phyloP scores from a whole-genome alignment of 306 rosid species.

The Mimosa bimucronata region DNA sequence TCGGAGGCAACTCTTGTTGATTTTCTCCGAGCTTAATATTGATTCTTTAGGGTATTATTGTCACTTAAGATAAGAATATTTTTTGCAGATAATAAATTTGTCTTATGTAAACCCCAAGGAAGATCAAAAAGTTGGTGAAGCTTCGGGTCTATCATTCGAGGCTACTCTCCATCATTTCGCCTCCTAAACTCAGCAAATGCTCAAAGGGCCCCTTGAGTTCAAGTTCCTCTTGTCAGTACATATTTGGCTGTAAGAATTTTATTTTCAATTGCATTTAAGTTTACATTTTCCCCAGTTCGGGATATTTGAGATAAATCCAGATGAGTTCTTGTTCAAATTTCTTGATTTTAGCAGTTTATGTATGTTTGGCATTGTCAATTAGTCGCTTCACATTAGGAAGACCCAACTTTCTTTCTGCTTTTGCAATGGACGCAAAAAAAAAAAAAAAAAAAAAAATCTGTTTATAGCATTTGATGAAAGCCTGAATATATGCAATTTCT shows the following conservation, averaged over 20 bases:
- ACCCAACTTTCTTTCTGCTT: constrained; percentile 11
- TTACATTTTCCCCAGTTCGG: constrained; percentile 2
- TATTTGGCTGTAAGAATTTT: constrained; percentile 8
- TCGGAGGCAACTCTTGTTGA: too few species aligned
- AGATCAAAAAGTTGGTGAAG: constrained; percentile 58
- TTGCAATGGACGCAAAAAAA: constrained; percentile 13
- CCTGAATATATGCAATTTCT: background rate
- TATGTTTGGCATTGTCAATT: background rate
- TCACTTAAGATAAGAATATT: background rate
- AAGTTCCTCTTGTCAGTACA: constrained; percentile 94
- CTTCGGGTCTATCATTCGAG: constrained; percentile 43
- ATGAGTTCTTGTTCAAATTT: constrained; percentile 10
- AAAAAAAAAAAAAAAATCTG: too few species aligned
- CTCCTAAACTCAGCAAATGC: constrained; percentile 64
- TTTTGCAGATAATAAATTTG: constrained; percentile 14
- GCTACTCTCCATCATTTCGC: constrained; percentile 31
- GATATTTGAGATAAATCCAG: constrained; percentile 17
- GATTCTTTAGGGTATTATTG: too few species aligned
- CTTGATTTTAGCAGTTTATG: constrained; percentile 9
- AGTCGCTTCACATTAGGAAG: constrained; percentile 11
- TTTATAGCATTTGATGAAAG: constrained; percentile 21
- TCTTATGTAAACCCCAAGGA: constrained; percentile 29
- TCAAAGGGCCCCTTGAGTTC: constrained; percentile 78
- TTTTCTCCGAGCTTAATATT: too few species aligned
- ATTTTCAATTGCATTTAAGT: constrained; percentile 17